Evolutionary conservation across 495 filamentous ascomycete species (phyloP), one percentile per base, ranked within the genome.

Genomic region (Mycothermus thermophilus): DNA sequence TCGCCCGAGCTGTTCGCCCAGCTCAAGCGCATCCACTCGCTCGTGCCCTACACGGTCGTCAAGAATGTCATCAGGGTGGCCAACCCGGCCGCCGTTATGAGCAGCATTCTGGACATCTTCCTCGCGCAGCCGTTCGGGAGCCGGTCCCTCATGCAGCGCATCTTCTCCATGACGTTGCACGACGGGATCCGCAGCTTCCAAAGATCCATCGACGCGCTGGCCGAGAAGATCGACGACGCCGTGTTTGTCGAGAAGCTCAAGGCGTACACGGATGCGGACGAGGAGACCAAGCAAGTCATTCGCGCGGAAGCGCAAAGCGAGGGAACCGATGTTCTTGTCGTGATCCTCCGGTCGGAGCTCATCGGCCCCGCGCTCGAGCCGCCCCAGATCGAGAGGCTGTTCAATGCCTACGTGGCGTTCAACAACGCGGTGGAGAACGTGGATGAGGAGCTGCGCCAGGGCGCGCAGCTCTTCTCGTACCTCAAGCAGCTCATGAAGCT

Each of bases 41-140:
- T 95, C 31, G 78, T 96, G 21, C 90, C 90, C 0, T 97, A 97
- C 51, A 80, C 75, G 0, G 58, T 94, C 38, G 62, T 97, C 54
- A 97, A 97, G 62, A 93, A 96, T 52, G 83, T 92, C 30, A 95
- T 97, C 42, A 75, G 87, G 24, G 81, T 96, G 44, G 85, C 90
- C 22, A 97, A 97, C 45, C 90, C 90, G 8, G 88, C 92, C 2
- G 81, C 81, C 3, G 90, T 97, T 43, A 96, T 97, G 92, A 75
- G 73, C 5, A 79, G 81, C 17, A 75, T 96, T 27, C 66, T 97
- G 14, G 92, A 97, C 53, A 67, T 97, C 17, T 97, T 97, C 60
- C 66, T 95, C 19, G 92, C 92, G 11, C 88, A 94, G 40, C 90
- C 90, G 0, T 90, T 96, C 43, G 86, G 86, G 6, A 71, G 87